Evolutionary conservation across 2,329 filamentous ascomycete species (phyloP), one percentile per base, ranked within the genome.

Genomic region (Bipolaris zeicola): DNA sequence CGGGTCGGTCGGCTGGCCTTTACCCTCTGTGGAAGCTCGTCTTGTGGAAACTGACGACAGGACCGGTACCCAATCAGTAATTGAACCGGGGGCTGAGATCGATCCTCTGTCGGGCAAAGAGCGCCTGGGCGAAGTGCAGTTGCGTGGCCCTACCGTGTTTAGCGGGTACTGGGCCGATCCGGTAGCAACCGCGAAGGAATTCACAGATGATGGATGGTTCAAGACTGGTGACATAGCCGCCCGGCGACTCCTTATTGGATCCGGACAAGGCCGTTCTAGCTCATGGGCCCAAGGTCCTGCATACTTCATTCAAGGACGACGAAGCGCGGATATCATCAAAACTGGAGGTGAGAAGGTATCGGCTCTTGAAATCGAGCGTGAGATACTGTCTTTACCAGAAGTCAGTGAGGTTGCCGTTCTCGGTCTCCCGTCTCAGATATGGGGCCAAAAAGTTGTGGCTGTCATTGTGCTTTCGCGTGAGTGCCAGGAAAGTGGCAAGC

Each of bases 281-380:
- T 70, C 77, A 4, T 90, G 88, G 87, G 83, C 87, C 3, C 77
- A 75, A 28, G 89, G 89, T 5, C 83, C 87, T 39, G 82, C 91
- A 76, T 98, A 94, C 79, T 97, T 96, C 78, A 97, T 99, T 74
- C 89, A 90, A 43, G 94, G 81, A 24, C 88, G 95, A 56, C 88
- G 88, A 72, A 91, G 87, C 61, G 92, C 93, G 41, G 95, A 98
- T 77, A 98, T 99, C 67, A 97, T 99, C 84, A 99, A 99, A 80
- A 94, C 90, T 0, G 95, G 95, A 43, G 95, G 94, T 43, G 95
- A 79, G 59, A 79, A 79, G 56, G 75, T 80, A 2, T 74, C 90
- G 55, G 95, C 95, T 1, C 83, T 99, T 36, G 95, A 99, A 77
- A 89, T 99, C 24, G 95, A 99, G 81, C 86, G 94, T 50, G 94